These are phyloP conservation scores for Botryosphaeria dothidea DNA, from an alignment of 2,329 filamentous ascomycete genomes.

Conservation along the genomic window DNA sequence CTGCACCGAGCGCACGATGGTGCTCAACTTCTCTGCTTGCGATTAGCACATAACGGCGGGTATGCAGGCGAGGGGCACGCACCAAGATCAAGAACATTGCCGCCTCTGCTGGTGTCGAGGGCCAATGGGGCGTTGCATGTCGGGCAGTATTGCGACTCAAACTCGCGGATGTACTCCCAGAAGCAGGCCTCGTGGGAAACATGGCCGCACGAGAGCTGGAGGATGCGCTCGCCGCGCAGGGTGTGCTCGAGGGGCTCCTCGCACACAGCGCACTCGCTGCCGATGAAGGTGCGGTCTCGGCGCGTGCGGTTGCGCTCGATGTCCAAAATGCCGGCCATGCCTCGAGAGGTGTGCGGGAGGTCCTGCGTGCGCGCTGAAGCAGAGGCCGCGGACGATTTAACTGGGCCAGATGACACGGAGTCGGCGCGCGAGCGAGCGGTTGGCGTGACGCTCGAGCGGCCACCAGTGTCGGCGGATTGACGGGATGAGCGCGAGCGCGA, in stretches of 20 bases:
- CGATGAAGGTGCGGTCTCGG: slow-evolving; percentile 91
- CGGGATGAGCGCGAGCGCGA: slow-evolving; percentile 18
- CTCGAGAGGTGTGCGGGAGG: slow-evolving; percentile 30
- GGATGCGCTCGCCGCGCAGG: slow-evolving; percentile 85
- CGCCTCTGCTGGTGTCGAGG: slow-evolving; percentile 87
- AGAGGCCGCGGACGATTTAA: slow-evolving; percentile 13
- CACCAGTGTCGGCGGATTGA: slow-evolving; percentile 5
- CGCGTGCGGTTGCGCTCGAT: slow-evolving; percentile 76
- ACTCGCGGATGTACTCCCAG: slow-evolving; percentile 96
- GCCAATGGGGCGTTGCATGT: slow-evolving; percentile 90
- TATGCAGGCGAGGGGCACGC: slow-evolving; percentile 32
- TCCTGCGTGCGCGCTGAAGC: slow-evolving; percentile 14
- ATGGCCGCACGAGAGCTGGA: slow-evolving; percentile 96
- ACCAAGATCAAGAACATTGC: slow-evolving; percentile 93
- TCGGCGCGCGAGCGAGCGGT: slow-evolving; percentile 14
- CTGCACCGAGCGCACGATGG: slow-evolving; percentile 82
- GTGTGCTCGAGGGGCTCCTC: slow-evolving; percentile 97
- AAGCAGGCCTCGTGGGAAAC: slow-evolving; percentile 98
- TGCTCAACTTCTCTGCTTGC: slow-evolving; percentile 84
- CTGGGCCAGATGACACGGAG: slow-evolving; percentile 17
- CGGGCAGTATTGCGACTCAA: slow-evolving; percentile 91
- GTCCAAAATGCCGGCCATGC: slow-evolving; percentile 68
- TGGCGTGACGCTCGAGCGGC: slow-evolving; percentile 12
- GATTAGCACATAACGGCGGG: slow-evolving; percentile 29
- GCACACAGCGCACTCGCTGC: slow-evolving; percentile 91